Evolutionary conservation across 129 eudicot genomes (phyloP), one percentile per base, ranked within the genome.

Genomic region (sunflower (Helianthus annuus)): DNA sequence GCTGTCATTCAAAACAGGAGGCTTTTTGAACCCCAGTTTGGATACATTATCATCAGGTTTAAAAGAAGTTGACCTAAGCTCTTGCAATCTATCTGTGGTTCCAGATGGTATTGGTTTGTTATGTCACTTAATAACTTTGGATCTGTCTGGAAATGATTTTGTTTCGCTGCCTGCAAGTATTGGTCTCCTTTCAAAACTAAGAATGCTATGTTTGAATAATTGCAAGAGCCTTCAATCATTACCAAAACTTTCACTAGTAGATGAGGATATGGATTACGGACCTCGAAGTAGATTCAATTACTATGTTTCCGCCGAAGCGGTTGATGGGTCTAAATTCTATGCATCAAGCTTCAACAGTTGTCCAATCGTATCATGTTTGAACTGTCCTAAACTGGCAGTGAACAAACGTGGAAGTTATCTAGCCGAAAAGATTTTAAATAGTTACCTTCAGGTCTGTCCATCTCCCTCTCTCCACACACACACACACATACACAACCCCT

Each of bases 141-240:
- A 27, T 27, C 32, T 27, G 2, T 27, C 32, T 27, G 32, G 32
- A 27, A 27, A 27, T 27, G 32, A 27, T 1, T 59, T 72, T 46
- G 77, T 11, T 22, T 61, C 32, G 32, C 59, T 72, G 46, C 49
- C 69, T 1, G 13, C 58, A 59, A 72, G 77, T 61, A 62, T 72
- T 7, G 12, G 69, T 60, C 69, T 60, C 46, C 77, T 72, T 72
- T 72, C 77, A 60, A 72, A 72, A 12, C 59, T 72, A 10, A 59
- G 68, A 72, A 14, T 27, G 2, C 32, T 27, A 1, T 27, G 32
- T 27, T 27, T 27, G 32, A 27, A 27, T 27, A 27, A 27, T 2
- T 27, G 32, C 32, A 27, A 27, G 32, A 27, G 32, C 2, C 32
- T 27, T 27, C 32, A 27, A 2, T 27, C 32, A 27, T 27, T 27